A percentile compares a stretch with the other conserved stretches of the same genome.
phyloP scores from a whole-genome alignment of 2,329 filamentous ascomycete species.

The Ophiostoma sp. region DNA sequence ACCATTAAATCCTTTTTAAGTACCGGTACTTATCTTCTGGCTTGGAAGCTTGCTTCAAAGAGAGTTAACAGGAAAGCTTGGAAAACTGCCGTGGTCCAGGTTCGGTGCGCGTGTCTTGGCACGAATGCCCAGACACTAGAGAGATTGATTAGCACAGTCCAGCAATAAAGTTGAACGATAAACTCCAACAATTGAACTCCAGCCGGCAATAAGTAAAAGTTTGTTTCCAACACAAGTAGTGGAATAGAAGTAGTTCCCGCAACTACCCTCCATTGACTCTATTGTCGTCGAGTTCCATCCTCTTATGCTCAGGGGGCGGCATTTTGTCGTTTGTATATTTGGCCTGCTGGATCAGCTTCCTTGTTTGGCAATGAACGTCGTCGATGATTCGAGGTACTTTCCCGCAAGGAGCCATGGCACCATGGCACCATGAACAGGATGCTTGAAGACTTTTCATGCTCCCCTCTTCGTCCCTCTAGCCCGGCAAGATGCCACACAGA shows the following conservation, averaged over 20 bases:
- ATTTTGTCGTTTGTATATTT: constrained; percentile 14
- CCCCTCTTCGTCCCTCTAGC: not conserved
- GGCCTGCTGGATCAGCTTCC: constrained; percentile 7
- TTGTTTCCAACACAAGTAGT: too few species aligned
- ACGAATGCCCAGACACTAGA: not conserved
- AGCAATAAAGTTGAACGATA: not conserved
- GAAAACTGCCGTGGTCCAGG: constrained; percentile 9
- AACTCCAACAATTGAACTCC: not conserved
- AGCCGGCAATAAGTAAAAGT: too few species aligned
- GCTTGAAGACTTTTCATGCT: constrained; percentile 12
- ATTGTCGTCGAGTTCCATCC: not conserved
- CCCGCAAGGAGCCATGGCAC: not conserved
- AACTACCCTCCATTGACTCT: not conserved
- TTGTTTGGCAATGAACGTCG: constrained; percentile 10
- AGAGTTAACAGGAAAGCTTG: constrained; percentile 8
- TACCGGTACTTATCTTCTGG: constrained; percentile 2
- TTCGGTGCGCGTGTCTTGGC: constrained; percentile 9
- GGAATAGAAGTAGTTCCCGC: not conserved
- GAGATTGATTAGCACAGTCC: not conserved
- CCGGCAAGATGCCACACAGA: constrained; percentile 1
- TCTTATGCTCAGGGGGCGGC: constrained; percentile 9
- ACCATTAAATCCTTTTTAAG: not conserved
- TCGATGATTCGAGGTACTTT: constrained; percentile 7
- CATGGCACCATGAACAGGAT: not conserved
- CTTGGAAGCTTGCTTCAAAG: not conserved